Conservation (phyloP, 2,329 filamentous ascomycete species). For the Keithomyces neogunnii region DNA sequence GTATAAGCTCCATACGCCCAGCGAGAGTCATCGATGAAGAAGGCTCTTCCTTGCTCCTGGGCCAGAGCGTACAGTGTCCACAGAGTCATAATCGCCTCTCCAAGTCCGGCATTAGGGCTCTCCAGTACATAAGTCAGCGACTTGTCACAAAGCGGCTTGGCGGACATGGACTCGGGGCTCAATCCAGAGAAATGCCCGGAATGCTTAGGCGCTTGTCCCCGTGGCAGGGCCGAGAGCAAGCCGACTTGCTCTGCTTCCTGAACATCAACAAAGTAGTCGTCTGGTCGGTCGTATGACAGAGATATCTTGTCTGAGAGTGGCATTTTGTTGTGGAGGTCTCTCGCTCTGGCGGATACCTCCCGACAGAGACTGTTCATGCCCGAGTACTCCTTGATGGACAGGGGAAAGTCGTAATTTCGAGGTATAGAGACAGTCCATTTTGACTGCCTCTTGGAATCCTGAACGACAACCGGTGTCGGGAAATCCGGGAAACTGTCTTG, state of each 20-base stretch:
- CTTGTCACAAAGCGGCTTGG: slow-evolving; percentile 53
- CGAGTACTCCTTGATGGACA: slow-evolving; percentile 56
- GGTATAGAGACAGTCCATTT: slow-evolving; percentile 82
- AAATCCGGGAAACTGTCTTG: slow-evolving; percentile 60
- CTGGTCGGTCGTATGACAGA: slow-evolving; percentile 49
- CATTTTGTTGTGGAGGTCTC: slow-evolving; percentile 32
- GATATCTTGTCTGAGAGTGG: slow-evolving; percentile 34
- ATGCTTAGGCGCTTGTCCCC: slow-evolving; percentile 29
- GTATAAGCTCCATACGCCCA: slow-evolving; percentile 76
- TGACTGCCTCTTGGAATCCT: slow-evolving; percentile 52
- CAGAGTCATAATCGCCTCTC: slow-evolving; percentile 65
- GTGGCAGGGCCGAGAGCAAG: slow-evolving; percentile 41
- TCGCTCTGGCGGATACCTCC: slow-evolving; percentile 52
- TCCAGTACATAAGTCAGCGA: slow-evolving; percentile 75
- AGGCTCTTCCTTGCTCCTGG: slow-evolving; percentile 61
- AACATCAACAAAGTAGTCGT: slow-evolving; percentile 67
- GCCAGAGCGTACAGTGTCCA: slow-evolving; percentile 82
- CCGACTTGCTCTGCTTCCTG: slow-evolving; percentile 59
- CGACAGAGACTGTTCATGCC: slow-evolving; percentile 61
- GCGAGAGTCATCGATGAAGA: slow-evolving; percentile 77
- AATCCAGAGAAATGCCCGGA: slow-evolving; percentile 40
- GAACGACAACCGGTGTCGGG: slow-evolving; percentile 63
- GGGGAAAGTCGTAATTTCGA: slow-evolving; percentile 54
- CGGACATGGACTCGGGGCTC: slow-evolving; percentile 31
- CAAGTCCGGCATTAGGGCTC: slow-evolving; percentile 63